Percentiles rank a stretch among this genome's conserved stretches.
Conservation (phyloP, 805 yeast species). For the Starmerella khaoyaiensis region DNA sequence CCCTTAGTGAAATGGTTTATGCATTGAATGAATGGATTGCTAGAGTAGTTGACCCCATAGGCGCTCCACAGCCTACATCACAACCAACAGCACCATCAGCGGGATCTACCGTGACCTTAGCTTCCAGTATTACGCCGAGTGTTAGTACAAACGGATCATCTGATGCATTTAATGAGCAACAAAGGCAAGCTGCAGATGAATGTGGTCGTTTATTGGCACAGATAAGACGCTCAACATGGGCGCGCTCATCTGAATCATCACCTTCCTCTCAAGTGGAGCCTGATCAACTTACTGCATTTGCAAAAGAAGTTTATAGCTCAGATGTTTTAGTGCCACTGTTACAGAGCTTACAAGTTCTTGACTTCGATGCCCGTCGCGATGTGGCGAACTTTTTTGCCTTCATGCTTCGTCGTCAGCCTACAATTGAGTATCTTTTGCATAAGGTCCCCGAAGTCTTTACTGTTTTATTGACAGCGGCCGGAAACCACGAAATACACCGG, state of each 20-base stretch:
- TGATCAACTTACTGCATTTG: slow-evolving; percentile 61
- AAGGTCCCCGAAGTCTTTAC: slow-evolving; percentile 49
- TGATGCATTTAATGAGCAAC: slow-evolving; percentile 6
- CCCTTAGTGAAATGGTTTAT: slow-evolving; percentile 73
- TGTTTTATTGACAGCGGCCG: slow-evolving; percentile 58
- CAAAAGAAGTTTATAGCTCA: slow-evolving; percentile 63
- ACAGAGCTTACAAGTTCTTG: slow-evolving; percentile 48
- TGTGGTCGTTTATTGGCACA: slow-evolving; percentile 15
- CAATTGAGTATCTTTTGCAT: slow-evolving; percentile 66
- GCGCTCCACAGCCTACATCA: neutral
- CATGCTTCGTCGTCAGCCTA: slow-evolving; percentile 69
- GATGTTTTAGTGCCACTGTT: slow-evolving; percentile 57
- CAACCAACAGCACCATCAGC: slow-evolving; percentile 1
- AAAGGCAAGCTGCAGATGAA: slow-evolving; percentile 28
- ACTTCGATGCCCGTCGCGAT: slow-evolving; percentile 82
- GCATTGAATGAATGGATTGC: slow-evolving; percentile 51
- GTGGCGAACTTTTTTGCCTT: slow-evolving; percentile 61
- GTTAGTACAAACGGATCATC: neutral
- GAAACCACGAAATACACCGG: slow-evolving; percentile 55
- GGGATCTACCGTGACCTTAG: neutral
- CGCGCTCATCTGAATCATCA: neutral
- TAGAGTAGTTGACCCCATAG: slow-evolving; percentile 5
- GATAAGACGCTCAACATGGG: slow-evolving; percentile 16
- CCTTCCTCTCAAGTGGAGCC: slow-evolving; percentile 30
- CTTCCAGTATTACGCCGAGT: neutral